Conservation (phyloP, 2,329 filamentous ascomycete genomes). For the Diaporthe sp. region DNA sequence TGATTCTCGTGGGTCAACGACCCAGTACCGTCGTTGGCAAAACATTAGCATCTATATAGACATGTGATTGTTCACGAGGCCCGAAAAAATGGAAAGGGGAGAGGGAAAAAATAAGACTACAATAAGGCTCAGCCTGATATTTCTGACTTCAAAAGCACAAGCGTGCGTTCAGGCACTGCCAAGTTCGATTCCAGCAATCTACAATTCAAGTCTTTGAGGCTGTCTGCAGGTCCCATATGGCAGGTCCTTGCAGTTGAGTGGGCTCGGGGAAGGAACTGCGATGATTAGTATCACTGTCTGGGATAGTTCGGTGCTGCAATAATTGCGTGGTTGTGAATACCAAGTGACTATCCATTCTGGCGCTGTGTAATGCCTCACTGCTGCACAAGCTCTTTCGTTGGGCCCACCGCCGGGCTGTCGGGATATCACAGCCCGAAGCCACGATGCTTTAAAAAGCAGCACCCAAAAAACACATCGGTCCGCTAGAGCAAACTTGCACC, state of each 20-base stretch:
- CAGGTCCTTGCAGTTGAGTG: not conserved
- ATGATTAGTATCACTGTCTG: not conserved
- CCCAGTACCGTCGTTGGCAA: not conserved
- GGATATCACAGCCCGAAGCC: not conserved
- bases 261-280: not conserved
- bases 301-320: too few species aligned
- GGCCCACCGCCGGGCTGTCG: not conserved
- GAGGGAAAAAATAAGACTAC: not conserved
- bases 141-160: too few species aligned
- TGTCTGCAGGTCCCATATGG: not conserved
- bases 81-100: not conserved
- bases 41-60: rapidly evolving
- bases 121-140: not conserved
- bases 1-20: too few species aligned
- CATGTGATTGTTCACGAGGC: rapidly evolving
- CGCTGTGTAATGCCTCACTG: not conserved
- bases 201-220: not conserved
- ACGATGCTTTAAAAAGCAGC: not conserved
- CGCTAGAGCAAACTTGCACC: too few species aligned
- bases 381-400: not conserved
- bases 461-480: too few species aligned
- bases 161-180: rapidly evolving
- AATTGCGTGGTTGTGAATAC: not conserved
- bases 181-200: not conserved
- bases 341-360: too few species aligned